These are phyloP conservation scores for Samsoniella hepiali DNA, from an alignment of 2,329 filamentous ascomycete species.

Conservation along the genomic window DNA sequence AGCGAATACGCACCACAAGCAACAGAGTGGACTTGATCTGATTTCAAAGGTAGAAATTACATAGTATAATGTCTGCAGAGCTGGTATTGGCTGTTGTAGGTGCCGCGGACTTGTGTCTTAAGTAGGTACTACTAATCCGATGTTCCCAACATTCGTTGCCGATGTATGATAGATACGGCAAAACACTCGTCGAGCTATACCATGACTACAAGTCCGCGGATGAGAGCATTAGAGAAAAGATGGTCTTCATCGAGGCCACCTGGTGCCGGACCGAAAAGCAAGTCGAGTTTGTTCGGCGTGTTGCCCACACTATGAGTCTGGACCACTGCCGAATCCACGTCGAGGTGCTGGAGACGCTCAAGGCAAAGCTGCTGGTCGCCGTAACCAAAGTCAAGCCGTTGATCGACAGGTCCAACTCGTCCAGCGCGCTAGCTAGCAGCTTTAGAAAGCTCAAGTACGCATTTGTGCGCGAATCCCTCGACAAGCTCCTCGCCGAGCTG, in stretches of 20 bases:
- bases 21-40: too few species aligned
- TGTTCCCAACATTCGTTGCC: too few species aligned
- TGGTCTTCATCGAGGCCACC: background rate
- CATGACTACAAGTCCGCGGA: background rate
- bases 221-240: too few species aligned
- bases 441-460: background rate
- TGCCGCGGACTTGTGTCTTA: background rate
- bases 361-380: background rate
- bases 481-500: background rate
- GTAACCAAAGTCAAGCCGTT: constrained; percentile 37
- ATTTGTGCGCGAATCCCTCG: background rate
- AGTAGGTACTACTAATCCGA: background rate
- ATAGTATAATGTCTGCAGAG: background rate
- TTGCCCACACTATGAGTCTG: background rate
- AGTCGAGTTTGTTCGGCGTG: background rate
- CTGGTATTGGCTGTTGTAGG: background rate
- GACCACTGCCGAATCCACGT: background rate
- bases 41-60: too few species aligned
- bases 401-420: too few species aligned
- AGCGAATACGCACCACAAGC: too few species aligned
- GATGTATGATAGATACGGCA: background rate
- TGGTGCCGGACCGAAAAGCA: background rate
- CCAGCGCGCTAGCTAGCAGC: background rate
- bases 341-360: background rate
- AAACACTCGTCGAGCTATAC: background rate